Base-by-base conservation (phyloP, 2,329 filamentous ascomycete genomes). In the Arthrinium phaeospermum region DNA sequence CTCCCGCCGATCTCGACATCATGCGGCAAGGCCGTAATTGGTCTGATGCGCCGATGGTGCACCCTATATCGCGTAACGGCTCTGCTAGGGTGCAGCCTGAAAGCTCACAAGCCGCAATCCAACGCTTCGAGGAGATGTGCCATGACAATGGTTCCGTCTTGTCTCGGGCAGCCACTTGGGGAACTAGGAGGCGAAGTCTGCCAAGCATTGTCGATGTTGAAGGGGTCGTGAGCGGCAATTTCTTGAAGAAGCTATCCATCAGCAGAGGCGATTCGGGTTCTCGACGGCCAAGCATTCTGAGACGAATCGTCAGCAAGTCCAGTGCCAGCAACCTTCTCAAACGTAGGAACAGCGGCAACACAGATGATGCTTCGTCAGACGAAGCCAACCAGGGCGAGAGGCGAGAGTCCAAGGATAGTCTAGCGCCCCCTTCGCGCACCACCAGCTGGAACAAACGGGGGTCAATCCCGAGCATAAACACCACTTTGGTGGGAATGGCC, bases 161-260 rank as follows among this genome's bases (percentile, higher is more conserved):
- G 13, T 92, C 90, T 1, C 85, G 89, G 74, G 87, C 90, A 19
- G 92, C 92, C 24, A 94, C 92, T 0, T 91, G 92, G 86, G 92
- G 92, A 22, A 94, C 92, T 1, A 87, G 90, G 8, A 88, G 91
- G 57, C 88, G 89, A 72, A 92, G 91, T 79, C 84, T 92, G 68
- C 90, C 91, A 1, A 91, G 87, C 75, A 76, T 87, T 71, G 75
- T 84, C 6, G 91, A 93, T 72, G 82, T 90, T 41, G 90, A 92
- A 49, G 89, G 87, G 24, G 83, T 92, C 61, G 86, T 85, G 12
- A 88, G 87, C 71, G 90, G 91, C 34, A 90, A 87, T 72, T 86
- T 93, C 51, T 80, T 93, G 53, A 93, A 92, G 77, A 91, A 89
- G 79, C 82, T 89, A 61, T 89, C 87, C 10, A 84, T 91, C 75